These are phyloP conservation scores for Paramyrothecium sp. DNA, from an alignment of 2,329 filamentous ascomycete species.

Conservation along the genomic window DNA sequence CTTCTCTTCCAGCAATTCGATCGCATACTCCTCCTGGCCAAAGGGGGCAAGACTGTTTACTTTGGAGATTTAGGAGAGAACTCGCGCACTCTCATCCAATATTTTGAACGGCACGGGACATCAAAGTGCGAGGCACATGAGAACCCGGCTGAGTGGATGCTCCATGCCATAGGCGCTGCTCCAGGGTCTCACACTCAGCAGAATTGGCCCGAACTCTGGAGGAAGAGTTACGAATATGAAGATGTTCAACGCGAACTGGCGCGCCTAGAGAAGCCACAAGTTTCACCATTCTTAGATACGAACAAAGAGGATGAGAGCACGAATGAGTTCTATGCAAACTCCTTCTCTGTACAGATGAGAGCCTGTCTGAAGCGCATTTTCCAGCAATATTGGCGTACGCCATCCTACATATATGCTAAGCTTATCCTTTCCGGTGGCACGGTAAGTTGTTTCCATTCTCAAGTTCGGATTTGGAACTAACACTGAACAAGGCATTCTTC, in stretches of 20 bases:
- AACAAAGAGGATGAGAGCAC: too few species aligned
- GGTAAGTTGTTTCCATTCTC: conserved; percentile 7
- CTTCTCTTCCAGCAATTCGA: conserved; percentile 44
- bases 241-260: conserved; percentile 23
- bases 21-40: conserved; percentile 44
- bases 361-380: conserved; percentile 72
- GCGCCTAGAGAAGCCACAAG: conserved; percentile 17
- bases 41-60: conserved; percentile 12
- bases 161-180: conserved; percentile 38
- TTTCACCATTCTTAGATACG: too few species aligned
- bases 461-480: too few species aligned
- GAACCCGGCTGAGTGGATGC: conserved; percentile 67
- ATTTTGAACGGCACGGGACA: conserved; percentile 48
- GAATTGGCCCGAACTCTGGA: conserved; percentile 32
- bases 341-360: conserved; percentile 64
- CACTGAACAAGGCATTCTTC: conserved; percentile 45
- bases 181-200: conserved; percentile 40
- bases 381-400: conserved; percentile 75
- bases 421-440: conserved; percentile 50
- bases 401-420: conserved; percentile 72
- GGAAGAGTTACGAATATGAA: conserved; percentile 21
- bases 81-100: background rate
- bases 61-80: background rate
- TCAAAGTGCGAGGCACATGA: conserved; percentile 47
- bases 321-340: conserved; percentile 55